Base-by-base conservation (phyloP, 805 yeast species). In the Metschnikowia similis region DNA sequence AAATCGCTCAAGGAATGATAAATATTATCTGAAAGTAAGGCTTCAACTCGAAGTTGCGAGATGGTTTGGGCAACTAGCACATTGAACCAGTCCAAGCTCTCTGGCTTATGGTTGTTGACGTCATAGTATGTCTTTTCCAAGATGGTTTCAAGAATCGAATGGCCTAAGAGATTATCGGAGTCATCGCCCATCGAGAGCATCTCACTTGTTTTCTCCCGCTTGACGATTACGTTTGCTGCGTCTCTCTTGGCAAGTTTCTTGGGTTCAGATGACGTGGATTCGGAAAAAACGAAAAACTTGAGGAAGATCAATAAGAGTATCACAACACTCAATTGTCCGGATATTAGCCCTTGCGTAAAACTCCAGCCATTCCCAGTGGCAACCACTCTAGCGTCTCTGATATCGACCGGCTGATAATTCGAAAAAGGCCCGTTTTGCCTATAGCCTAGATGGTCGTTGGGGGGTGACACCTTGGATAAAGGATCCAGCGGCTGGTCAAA, bases 51-150 rank as follows among this genome's bases (percentile, higher is more conserved):
- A 53, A 90, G 77, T 55, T 91, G 96, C 31, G 88, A 81, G 27
- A 94, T 83, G 7, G 90, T 84, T 65, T 94, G 97, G 0, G 97
- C 99, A 16, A 94, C 79, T 35, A 94, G 73, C 1, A 94, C 97
- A 56, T 92, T 94, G 66, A 94, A 89, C 99, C 99, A 94, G 65
- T 94, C 99, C 52, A 94, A 70, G 0, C 97, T 86, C 70, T 94
- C 99, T 0, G 97, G 80, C 14, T 83, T 76, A 65, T 94, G 99
- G 27, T 82, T 83, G 41, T 84, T 83, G 1, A 94, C 97, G 61
- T 94, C 87, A 66, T 94, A 94, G 63, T 89, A 89, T 0, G 97
- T 90, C 59, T 90, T 91, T 55, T 92, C 97, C 36, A 94, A 71
- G 17, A 94, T 88, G n/a, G 72, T 54, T 13, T 63, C 56, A 9